Evolutionary conservation across 768 basidiomycete genomes (phyloP), one percentile per base, ranked within the genome.

Genomic region (Leccinum boreale): DNA sequence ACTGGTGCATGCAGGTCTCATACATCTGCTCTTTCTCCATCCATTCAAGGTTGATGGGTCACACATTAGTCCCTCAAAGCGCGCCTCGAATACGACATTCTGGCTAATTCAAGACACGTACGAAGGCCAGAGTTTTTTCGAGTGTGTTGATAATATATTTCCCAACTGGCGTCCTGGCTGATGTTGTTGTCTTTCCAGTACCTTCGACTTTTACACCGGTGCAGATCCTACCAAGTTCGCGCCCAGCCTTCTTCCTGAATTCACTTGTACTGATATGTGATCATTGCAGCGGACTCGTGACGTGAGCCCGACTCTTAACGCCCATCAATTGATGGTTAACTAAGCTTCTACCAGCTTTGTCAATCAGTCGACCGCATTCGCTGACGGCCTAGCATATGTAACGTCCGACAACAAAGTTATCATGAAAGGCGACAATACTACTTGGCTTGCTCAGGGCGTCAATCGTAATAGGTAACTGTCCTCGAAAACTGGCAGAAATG

Each of bases 361-460:
- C 51, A 77, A 88, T 63, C 58, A 70, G 53, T 72, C 71, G 15
- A 78, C 75, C 50, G 87, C 89, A 4, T 81, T 85, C 63, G 66
- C 75, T 11, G 70, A 75, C 42, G 73, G 78, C 47, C 78, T 91
- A 8, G 83, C 80, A 2, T 89, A 79, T 67, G 78, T 87, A 14
- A 74, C 80, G 12, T 76, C 77, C 21, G 76, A 85, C 67, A 81
- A 80, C 36, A 79, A 78, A 29, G 85, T 89, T 35, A 78, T 90
- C 19, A 92, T 92, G 89, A 83, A 85, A 66, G 88, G 87, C 12
- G 90, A 92, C 60, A 78, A 89, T 66, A 85, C 81, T 1, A 85
- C 79, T 15, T 74, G 70, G 73, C 70, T 92, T 23, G 61, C 75
- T 7, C 50, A 73, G 35, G 87, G 87, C 26, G 74, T 78, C 55